Conservation (phyloP, 305 asterid species). For the Solanum hybrid region DNA sequence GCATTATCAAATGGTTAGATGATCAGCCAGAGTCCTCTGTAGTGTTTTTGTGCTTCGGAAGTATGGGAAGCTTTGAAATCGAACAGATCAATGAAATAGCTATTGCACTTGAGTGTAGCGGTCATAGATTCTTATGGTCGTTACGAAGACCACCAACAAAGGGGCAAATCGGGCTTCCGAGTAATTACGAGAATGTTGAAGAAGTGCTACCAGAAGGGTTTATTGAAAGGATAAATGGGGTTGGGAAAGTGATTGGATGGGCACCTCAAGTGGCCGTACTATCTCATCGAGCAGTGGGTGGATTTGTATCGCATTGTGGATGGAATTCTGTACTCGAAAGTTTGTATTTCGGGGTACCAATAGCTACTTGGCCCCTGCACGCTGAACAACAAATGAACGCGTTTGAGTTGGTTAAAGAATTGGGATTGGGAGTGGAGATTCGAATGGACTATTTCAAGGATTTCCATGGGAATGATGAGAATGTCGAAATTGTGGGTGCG, state of each 20-base stretch:
- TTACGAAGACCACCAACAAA: constrained; percentile 27
- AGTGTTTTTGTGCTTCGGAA: too few relatives aligned
- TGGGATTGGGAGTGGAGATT: constrained; percentile 31
- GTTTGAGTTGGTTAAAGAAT: constrained; percentile 25
- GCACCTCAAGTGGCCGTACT: constrained; percentile 42
- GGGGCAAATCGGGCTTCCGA: constrained; percentile 5
- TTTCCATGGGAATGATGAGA: neutral
- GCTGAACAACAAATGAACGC: constrained; percentile 45
- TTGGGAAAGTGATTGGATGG: constrained; percentile 51
- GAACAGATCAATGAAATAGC: too few relatives aligned
- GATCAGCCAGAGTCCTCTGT: too few relatives aligned
- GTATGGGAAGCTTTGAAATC: too few relatives aligned
- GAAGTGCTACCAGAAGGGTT: constrained; percentile 35
- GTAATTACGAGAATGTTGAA: constrained; percentile 14
- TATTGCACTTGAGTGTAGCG: too few relatives aligned
- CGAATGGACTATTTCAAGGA: constrained; percentile 20
- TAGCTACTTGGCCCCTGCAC: constrained; percentile 28
- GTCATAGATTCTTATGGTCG: constrained; percentile 31
- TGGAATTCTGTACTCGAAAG: constrained; percentile 45
- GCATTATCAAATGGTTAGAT: too few relatives aligned
- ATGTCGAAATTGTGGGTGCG: constrained; percentile 1
- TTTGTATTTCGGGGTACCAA: constrained; percentile 36
- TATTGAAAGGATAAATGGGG: constrained; percentile 10
- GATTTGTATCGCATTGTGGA: constrained; percentile 22
- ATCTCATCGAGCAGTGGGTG: constrained; percentile 19